Evolutionary conservation across 2,329 filamentous ascomycete species (phyloP).

Genomic region (Epichloe bromicola): DNA sequence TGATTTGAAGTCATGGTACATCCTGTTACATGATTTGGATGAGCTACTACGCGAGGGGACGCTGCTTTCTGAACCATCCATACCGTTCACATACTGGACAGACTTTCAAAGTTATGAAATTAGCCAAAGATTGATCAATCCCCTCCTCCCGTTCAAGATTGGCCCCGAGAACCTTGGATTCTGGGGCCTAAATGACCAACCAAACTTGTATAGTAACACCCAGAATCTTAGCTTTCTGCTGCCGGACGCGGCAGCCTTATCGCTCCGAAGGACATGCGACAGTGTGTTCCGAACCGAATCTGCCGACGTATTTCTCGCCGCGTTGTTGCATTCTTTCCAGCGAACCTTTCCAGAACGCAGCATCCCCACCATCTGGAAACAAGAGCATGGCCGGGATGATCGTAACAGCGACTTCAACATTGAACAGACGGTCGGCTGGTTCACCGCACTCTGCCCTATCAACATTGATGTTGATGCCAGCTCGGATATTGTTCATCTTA

Average conservation of each 20-base stretch:
- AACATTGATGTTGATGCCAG: slow-evolving; percentile 27
- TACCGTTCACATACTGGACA: slow-evolving; percentile 38
- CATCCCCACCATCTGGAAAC: slow-evolving; percentile 40
- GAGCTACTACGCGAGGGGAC: slow-evolving; percentile 32
- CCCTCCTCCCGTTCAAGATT: slow-evolving; percentile 26
- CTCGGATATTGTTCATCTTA: slow-evolving; percentile 36
- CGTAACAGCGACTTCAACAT: slow-evolving; percentile 35
- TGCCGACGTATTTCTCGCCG: slow-evolving; percentile 40
- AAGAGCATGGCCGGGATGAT: slow-evolving; percentile 35
- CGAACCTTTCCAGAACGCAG: slow-evolving; percentile 39
- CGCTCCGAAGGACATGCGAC: slow-evolving; percentile 30
- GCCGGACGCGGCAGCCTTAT: slow-evolving; percentile 26
- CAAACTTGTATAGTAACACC: slow-evolving; percentile 34
- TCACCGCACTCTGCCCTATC: slow-evolving; percentile 43
- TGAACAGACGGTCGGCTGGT: slow-evolving; percentile 46
- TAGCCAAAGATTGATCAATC: slow-evolving; percentile 15
- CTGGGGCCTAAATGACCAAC: slow-evolving; percentile 29
- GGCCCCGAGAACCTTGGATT: slow-evolving; percentile 29
- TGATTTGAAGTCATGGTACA: slow-evolving; percentile 37
- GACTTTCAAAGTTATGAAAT: slow-evolving; percentile 30
- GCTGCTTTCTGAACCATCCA: slow-evolving; percentile 29
- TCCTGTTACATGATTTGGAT: slow-evolving; percentile 37
- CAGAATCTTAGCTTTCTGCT: slow-evolving; percentile 29
- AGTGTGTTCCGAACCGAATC: slow-evolving; percentile 36
- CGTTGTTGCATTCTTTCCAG: slow-evolving; percentile 41